A percentile compares a stretch with the other conserved stretches of the same genome.
These are phyloP conservation scores for Lasiodiplodia citricola DNA, from an alignment of 2,329 filamentous ascomycete species.

Conservation along the genomic window DNA sequence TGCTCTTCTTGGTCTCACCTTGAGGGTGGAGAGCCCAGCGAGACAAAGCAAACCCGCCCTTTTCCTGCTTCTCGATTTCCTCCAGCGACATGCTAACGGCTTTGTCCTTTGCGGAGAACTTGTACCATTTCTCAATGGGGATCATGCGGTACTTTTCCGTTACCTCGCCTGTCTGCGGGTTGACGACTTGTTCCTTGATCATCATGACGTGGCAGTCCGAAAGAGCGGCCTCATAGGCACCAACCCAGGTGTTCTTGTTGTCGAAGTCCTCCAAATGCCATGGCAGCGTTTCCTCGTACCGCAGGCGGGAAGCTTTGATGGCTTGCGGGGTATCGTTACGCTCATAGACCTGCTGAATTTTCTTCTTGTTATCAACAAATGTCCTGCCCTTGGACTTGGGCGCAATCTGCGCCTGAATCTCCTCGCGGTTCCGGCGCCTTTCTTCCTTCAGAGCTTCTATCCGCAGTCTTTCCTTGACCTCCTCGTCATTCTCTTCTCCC, in stretches of 20 bases:
- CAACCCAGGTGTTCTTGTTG: constrained; percentile 92
- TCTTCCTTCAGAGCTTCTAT: constrained; percentile 70
- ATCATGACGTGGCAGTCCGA: constrained; percentile 82
- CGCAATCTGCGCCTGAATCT: constrained; percentile 91
- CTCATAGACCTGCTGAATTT: constrained; percentile 83
- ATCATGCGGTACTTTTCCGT: constrained; percentile 73
- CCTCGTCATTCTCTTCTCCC: constrained; percentile 66
- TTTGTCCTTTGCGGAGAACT: constrained; percentile 75
- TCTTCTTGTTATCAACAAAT: constrained; percentile 74
- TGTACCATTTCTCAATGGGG: constrained; percentile 95
- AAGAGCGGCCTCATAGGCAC: constrained; percentile 85
- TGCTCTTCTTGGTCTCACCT: constrained; percentile 64
- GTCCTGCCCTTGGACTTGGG: constrained; percentile 66
- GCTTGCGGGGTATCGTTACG: constrained; percentile 78
- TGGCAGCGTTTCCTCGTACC: constrained; percentile 93
- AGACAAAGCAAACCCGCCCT: constrained; percentile 9
- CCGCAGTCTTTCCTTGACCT: constrained; percentile 67
- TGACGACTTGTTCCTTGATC: constrained; percentile 64
- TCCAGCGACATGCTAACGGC: constrained; percentile 62
- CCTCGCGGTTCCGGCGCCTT: constrained; percentile 81
- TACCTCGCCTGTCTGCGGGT: constrained; percentile 11
- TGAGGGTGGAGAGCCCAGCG: constrained; percentile 71
- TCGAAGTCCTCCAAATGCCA: constrained; percentile 98
- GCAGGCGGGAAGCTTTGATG: constrained; percentile 65
- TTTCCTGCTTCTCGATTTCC: constrained; percentile 24